Conservation (phyloP, 1,284 basidiomycete genomes). For the Pterulicium gracile region DNA sequence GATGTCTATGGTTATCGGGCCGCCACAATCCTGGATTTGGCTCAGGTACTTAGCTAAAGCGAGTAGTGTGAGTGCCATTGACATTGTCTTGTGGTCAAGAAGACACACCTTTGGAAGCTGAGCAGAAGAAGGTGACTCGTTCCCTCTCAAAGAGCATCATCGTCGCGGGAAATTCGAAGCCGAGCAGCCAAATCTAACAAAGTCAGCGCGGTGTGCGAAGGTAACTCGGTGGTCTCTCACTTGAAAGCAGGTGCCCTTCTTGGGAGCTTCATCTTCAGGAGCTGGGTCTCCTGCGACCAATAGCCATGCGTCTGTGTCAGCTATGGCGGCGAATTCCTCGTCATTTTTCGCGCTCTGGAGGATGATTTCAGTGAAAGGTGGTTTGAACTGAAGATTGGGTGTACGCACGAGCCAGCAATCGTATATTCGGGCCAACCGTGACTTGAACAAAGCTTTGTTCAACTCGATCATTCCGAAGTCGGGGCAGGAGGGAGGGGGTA, state of each 20-base stretch:
- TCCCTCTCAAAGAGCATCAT: slow-evolving; percentile 75
- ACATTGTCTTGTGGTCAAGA: slow-evolving; percentile 6
- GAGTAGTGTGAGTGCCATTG: too few species aligned
- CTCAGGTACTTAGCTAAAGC: slow-evolving; percentile 60
- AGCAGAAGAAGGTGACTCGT: slow-evolving; percentile 75
- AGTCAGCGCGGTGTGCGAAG: slow-evolving; percentile 14
- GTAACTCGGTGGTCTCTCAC: slow-evolving; percentile 24
- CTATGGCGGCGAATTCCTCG: slow-evolving; percentile 60
- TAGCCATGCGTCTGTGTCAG: slow-evolving; percentile 61
- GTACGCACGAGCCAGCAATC: slow-evolving; percentile 64
- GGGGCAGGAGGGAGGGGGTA: slow-evolving; percentile 10
- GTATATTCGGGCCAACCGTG: slow-evolving; percentile 58
- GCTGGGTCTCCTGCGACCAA: slow-evolving; percentile 77
- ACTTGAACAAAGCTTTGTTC: slow-evolving; percentile 50
- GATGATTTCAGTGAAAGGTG: slow-evolving; percentile 14
- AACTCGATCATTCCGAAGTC: slow-evolving; percentile 23
- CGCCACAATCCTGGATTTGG: slow-evolving; percentile 49
- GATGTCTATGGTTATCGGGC: slow-evolving; percentile 52
- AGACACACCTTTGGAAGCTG: slow-evolving; percentile 73
- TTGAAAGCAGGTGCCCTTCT: slow-evolving; percentile 86
- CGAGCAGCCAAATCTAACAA: slow-evolving; percentile 83
- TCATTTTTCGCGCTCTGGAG: slow-evolving; percentile 47
- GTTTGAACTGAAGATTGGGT: slow-evolving; percentile 5
- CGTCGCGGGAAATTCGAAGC: slow-evolving; percentile 95
- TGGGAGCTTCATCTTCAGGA: slow-evolving; percentile 73